Evolutionary conservation across 164 flowering plant genomes (phyloP).

Genomic region (Chimonanthus praecox): DNA sequence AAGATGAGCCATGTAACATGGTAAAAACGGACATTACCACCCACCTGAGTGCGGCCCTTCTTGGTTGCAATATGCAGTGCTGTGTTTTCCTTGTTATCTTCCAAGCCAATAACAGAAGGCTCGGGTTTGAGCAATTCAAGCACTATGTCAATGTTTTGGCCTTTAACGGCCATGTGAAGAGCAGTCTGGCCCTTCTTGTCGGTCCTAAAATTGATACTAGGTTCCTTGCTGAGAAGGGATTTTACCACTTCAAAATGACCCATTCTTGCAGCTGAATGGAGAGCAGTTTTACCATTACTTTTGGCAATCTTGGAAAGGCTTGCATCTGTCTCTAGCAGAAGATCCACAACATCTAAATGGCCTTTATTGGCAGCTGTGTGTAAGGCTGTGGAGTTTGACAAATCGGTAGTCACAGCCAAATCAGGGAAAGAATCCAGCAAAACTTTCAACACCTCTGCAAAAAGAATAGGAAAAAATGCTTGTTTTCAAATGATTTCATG

Average conservation of each 20-base stretch:
- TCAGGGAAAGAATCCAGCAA: slow-evolving; percentile 55
- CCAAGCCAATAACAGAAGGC: slow-evolving; percentile 50
- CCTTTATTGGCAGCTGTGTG: slow-evolving; percentile 94
- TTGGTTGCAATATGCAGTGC: slow-evolving; percentile 74
- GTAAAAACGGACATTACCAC: neutral
- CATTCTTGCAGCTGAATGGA: slow-evolving; percentile 92
- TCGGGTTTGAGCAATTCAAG: slow-evolving; percentile 71
- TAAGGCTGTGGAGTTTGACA: slow-evolving; percentile 77
- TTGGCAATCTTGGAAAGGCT: slow-evolving; percentile 80
- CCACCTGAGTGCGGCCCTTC: slow-evolving; percentile 75
- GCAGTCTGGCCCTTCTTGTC: slow-evolving; percentile 94
- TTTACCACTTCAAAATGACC: slow-evolving; percentile 84
- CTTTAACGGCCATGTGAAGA: slow-evolving; percentile 96
- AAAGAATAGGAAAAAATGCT: slow-evolving; percentile 1
- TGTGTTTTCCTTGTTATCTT: slow-evolving; percentile 81
- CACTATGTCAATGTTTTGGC: slow-evolving; percentile 69
- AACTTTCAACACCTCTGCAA: slow-evolving; percentile 80
- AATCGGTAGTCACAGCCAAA: slow-evolving; percentile 80
- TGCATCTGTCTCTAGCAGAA: slow-evolving; percentile 69
- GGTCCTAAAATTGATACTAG: slow-evolving; percentile 56
- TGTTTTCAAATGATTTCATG: neutral
- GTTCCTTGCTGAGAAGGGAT: slow-evolving; percentile 64
- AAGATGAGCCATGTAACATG: neutral
- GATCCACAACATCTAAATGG: slow-evolving; percentile 68
- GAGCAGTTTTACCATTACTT: slow-evolving; percentile 81